These are phyloP conservation scores for Penicillium aurantiogriseum DNA, from an alignment of 2,329 filamentous ascomycete species.

Conservation along the genomic window DNA sequence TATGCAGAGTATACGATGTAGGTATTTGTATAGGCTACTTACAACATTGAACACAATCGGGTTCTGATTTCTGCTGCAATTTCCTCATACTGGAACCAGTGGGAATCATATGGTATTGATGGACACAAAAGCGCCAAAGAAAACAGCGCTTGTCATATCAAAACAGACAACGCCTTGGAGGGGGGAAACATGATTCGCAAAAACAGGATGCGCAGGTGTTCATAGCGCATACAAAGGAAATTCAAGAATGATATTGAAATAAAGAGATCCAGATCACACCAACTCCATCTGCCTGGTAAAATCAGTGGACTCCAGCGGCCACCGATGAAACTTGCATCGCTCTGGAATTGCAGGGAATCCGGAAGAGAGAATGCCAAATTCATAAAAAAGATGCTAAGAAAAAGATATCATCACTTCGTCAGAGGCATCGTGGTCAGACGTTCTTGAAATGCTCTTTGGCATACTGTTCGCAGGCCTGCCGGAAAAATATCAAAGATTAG, in stretches of 20 bases:
- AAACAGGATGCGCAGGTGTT: conserved; percentile 9
- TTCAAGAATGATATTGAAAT: conserved; percentile 12
- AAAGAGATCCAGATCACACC: conserved; percentile 20
- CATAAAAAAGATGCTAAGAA: conserved; percentile 25
- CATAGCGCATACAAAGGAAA: conserved; percentile 7
- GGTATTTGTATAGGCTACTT: not conserved
- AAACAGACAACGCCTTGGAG: conserved; percentile 19
- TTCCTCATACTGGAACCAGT: conserved; percentile 6
- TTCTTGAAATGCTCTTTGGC: conserved; percentile 85
- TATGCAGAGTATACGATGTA: not conserved
- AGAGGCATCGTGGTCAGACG: conserved; percentile 32
- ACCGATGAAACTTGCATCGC: conserved; percentile 25
- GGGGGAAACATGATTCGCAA: conserved; percentile 4
- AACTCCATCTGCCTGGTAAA: conserved; percentile 28
- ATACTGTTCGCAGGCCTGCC: conserved; percentile 81
- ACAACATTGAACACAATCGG: not conserved
- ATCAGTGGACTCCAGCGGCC: conserved; percentile 17
- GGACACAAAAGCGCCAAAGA: conserved; percentile 6
- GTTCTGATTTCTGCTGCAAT: not conserved
- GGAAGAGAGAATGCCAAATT: conserved; percentile 24
- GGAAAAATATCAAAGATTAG: conserved; percentile 19
- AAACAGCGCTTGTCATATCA: conserved; percentile 11
- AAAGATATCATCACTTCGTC: conserved; percentile 36
- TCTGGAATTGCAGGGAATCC: conserved; percentile 25
- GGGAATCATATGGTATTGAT: conserved; percentile 25